phyloP scores from a whole-genome alignment of 768 basidiomycete species.

The Russula earlei region DNA sequence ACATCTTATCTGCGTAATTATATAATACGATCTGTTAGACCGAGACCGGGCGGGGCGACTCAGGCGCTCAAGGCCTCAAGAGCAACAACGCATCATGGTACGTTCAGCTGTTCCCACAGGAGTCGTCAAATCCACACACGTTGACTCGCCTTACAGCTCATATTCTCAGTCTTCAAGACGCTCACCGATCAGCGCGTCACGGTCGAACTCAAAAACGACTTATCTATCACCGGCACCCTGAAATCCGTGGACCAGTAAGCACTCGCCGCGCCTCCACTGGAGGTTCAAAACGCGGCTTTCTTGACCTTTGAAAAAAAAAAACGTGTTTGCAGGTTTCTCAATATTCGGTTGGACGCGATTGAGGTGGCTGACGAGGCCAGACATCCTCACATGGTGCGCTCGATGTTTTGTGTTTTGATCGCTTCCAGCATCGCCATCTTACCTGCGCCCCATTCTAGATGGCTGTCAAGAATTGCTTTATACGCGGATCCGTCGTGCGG shows the following conservation, averaged over 20 bases:
- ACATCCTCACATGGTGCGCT: conserved; percentile 91
- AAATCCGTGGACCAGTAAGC: conserved; percentile 95
- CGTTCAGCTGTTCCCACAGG: background rate
- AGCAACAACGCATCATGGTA: conserved; percentile 16
- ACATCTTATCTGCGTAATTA: background rate
- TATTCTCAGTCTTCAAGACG: conserved; percentile 98
- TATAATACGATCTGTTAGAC: background rate
- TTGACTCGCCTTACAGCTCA: conserved; percentile 44
- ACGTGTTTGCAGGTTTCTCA: conserved; percentile 57
- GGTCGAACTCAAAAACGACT: conserved; percentile 97
- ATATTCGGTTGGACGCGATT: conserved; percentile 93
- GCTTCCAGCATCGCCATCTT: background rate
- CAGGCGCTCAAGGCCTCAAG: too few relatives aligned
- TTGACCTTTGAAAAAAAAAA: background rate
- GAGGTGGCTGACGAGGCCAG: conserved; percentile 84
- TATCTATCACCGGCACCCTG: conserved; percentile 88
- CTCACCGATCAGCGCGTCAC: conserved; percentile 95
- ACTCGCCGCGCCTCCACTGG: too few relatives aligned
- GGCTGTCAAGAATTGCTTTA: conserved; percentile 99
- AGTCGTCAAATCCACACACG: background rate
- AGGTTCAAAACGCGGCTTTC: too few relatives aligned
- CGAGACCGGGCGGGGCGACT: too few relatives aligned
- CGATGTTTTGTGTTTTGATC: background rate
- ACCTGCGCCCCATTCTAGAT: conserved; percentile 43
- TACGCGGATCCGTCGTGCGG: conserved; percentile 94